Base-by-base conservation (phyloP, 2,329 filamentous ascomycete genomes). In the Zasmidium cellare region DNA sequence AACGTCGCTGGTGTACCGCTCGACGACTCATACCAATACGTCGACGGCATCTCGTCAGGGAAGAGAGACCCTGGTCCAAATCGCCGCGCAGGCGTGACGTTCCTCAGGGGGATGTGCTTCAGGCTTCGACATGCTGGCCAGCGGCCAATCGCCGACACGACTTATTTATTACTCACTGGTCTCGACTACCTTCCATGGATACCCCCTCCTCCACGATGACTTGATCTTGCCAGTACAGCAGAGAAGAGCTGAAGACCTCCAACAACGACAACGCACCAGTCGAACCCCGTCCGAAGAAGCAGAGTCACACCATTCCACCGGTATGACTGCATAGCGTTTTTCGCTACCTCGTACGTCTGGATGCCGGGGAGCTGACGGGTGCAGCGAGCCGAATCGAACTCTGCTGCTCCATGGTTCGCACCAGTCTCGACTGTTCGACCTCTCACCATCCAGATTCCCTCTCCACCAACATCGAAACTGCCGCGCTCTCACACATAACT, bases 281-380 rank as follows among this genome's bases (percentile, higher is more conserved):
- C 20, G 20, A 49, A 49, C 3, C 18, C 19, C 19, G 14, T 22
- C 45, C 45, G 23, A 5, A 14, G 22, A 28, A 6, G 48, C 35
- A 51, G 54, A 53, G 49, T 57, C 55, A 57, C 50, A 57, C 49
- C 44, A 46, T 55, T 22, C n/a, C n/a, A n/a, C 41, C 44, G 54
- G 38, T 25, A 57, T 53, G 49, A 53, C 49, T 52, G 49, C 50
- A 53, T 48, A 28, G 38, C 20, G n/a, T n/a, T n/a, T n/a, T n/a
- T n/a, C n/a, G n/a, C n/a, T n/a, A n/a, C n/a, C n/a, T n/a, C n/a
- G n/a, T n/a, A n/a, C n/a, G n/a, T n/a, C n/a, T n/a, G n/a, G n/a
- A n/a, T n/a, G 31, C 28, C 45, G 31, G 49, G 49, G 44, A 25
- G 55, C 45, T 53, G 49, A 44, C 28, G n/a, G 55, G 44, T 11